Conservation (phyloP, 139 green algal species). For the Tetratostichococcus sp. region DNA sequence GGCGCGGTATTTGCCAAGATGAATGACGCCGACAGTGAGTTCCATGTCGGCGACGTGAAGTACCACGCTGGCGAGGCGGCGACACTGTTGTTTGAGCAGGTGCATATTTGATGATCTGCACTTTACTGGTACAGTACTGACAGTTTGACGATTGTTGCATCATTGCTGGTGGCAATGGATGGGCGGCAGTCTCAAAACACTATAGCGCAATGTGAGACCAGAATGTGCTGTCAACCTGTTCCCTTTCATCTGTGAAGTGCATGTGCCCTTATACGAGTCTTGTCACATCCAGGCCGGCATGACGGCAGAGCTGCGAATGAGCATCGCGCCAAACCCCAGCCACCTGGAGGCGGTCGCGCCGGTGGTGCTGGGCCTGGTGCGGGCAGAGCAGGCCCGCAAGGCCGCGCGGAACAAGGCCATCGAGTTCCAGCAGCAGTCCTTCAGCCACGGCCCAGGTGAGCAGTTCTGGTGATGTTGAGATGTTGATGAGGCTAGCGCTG, state of each 20-base stretch:
- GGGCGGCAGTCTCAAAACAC: too few species aligned
- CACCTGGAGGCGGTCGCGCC: conserved; percentile 72
- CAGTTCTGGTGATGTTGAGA: not conserved
- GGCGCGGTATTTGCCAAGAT: conserved; percentile 60
- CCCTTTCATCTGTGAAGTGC: too few species aligned
- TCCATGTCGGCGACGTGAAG: conserved; percentile 63
- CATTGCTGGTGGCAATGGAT: too few species aligned
- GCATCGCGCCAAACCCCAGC: conserved; percentile 68
- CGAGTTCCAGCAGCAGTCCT: not conserved
- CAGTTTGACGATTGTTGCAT: too few species aligned
- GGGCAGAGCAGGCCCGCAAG: conserved; percentile 55
- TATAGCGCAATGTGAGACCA: too few species aligned
- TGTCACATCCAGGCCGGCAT: not conserved
- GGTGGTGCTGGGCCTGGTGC: conserved; percentile 71
- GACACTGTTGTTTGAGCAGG: conserved; percentile 14
- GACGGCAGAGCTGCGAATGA: conserved; percentile 22
- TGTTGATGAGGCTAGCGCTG: too few species aligned
- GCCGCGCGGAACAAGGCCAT: not conserved
- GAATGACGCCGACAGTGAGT: conserved; percentile 45
- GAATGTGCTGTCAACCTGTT: too few species aligned
- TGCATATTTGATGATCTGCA: too few species aligned
- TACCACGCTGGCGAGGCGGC: conserved; percentile 55
- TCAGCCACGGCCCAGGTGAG: conserved; percentile 11
- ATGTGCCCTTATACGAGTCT: too few species aligned
- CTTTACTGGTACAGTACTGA: too few species aligned